Evolutionary conservation across 1,284 basidiomycete genomes (phyloP).

Genomic region (Dichomitus squalens): DNA sequence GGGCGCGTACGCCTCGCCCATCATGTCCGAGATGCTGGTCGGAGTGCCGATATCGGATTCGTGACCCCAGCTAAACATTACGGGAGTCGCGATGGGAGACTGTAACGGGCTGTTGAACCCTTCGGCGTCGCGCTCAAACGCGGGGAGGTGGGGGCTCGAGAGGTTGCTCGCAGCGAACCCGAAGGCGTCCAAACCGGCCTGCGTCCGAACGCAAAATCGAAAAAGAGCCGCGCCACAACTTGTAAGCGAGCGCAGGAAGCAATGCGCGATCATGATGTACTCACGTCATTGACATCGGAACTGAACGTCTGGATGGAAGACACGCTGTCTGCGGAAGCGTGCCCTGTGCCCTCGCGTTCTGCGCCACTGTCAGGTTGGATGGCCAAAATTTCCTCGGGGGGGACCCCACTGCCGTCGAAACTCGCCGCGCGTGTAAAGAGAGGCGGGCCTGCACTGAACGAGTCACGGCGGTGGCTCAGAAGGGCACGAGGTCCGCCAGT

Average conservation of each 20-base stretch:
- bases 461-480: constrained; percentile 16
- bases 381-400: constrained; percentile 2
- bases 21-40: constrained; percentile 17
- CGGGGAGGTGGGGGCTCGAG: constrained; percentile 24
- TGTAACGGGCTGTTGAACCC: constrained; percentile 23
- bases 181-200: constrained; percentile 14
- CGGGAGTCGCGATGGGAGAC: constrained; percentile 23
- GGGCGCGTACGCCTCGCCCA: constrained; percentile 19
- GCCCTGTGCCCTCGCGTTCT: constrained; percentile 26
- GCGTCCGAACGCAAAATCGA: constrained; percentile 6
- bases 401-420: constrained; percentile 4
- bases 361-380: constrained; percentile 12
- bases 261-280: constrained; percentile 20
- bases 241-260: constrained; percentile 12
- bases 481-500: constrained; percentile 5
- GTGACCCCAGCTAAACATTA: constrained; percentile 12
- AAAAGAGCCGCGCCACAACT: constrained; percentile 10
- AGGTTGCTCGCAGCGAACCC: constrained; percentile 14
- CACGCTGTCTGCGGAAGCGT: constrained; percentile 20
- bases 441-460: constrained; percentile 17
- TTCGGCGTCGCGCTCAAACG: constrained; percentile 25
- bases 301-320: constrained; percentile 17
- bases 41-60: constrained; percentile 17
- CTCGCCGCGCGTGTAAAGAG: constrained; percentile 20
- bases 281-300: constrained; percentile 30